Evolutionary conservation across 1,284 basidiomycete genomes (phyloP), one percentile per base, ranked within the genome.

Genomic region (Vanrija sp.): DNA sequence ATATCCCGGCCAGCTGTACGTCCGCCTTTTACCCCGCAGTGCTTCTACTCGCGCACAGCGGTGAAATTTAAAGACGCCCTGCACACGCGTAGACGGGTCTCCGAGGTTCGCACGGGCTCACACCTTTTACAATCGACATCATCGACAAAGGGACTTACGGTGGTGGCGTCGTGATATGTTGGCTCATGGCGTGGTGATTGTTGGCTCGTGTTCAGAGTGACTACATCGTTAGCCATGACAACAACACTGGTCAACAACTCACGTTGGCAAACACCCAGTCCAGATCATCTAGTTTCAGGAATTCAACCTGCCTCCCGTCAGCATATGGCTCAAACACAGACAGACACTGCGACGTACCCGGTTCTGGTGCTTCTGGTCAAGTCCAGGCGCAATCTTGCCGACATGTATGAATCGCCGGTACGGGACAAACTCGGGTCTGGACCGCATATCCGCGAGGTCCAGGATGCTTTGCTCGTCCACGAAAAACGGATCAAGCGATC

Each of bases 321-420:
- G 37, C 36, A 31, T 31, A 31, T 31, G 35, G 16, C 46, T 36
- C 23, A 51, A 36, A 19, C 36, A 9, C 19, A 16, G 23, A 14
- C 44, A 24, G 10, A 51, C 27, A 9, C 16, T 14, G n/a, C 24
- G 4, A 61, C 63, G 53, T 49, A 65, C 63, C 44, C 43, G 48
- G 16, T 37, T 35, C 2, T 46, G 52, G 18, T 46, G 45, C 27
- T 48, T 48, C 44, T 46, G 35, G 16, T 57, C 41, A 20, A 25
- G 8, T n/a, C 48, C 45, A 23, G 59, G 24, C 16, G 51, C 51
- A 18, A 63, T 41, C 25, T 57, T 53, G 5, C 65, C 68, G 10
- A 73, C 56, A 53, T 65, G 67, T 2, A 73, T 41, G 38, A 59
- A 71, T 14, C 67, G 56, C 27, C 65, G 54, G 49, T 69, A 70